A percentile compares a stretch with the other conserved stretches of the same genome.
Evolutionary conservation across 208 protist species (phyloP).

Genomic region (Wallacemonas collosoma): DNA sequence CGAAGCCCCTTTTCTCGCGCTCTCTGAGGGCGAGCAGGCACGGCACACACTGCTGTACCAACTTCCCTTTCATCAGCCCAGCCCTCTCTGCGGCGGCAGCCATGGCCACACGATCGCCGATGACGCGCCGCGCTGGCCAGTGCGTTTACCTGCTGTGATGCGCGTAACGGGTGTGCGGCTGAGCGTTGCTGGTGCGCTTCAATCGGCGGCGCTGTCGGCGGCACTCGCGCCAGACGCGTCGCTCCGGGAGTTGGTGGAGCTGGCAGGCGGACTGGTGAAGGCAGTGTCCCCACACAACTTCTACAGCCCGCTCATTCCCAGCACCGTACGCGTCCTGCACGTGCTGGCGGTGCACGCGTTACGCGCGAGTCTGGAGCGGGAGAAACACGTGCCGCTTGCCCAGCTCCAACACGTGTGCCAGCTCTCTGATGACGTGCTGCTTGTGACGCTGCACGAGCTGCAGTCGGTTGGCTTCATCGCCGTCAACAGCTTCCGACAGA

Average conservation of each 20-base stretch:
- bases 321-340: constrained; percentile 61
- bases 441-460: constrained; percentile 58
- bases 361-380: constrained; percentile 24
- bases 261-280: constrained; percentile 7
- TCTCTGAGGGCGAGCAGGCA: neutral
- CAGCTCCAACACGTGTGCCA: constrained; percentile 63
- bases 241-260: constrained; percentile 42
- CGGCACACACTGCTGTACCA: constrained; percentile 10
- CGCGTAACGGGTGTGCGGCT: constrained; percentile 28
- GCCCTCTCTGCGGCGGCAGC: constrained; percentile 18
- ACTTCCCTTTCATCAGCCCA: constrained; percentile 22
- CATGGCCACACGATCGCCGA: neutral
- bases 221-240: constrained; percentile 48
- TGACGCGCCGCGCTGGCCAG: neutral
- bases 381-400: constrained; percentile 59
- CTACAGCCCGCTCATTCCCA: constrained; percentile 48
- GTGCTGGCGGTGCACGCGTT: constrained; percentile 56
- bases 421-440: constrained; percentile 56
- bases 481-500: constrained; percentile 43
- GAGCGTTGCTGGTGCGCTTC: constrained; percentile 35
- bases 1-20: neutral
- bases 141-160: constrained; percentile 29
- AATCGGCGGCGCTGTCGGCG: constrained; percentile 40
- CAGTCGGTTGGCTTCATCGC: constrained; percentile 40
- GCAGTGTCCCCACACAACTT: constrained; percentile 43